Evolutionary conservation across 2,329 filamentous ascomycete genomes (phyloP).

Genomic region (Colletotrichum falcatum): DNA sequence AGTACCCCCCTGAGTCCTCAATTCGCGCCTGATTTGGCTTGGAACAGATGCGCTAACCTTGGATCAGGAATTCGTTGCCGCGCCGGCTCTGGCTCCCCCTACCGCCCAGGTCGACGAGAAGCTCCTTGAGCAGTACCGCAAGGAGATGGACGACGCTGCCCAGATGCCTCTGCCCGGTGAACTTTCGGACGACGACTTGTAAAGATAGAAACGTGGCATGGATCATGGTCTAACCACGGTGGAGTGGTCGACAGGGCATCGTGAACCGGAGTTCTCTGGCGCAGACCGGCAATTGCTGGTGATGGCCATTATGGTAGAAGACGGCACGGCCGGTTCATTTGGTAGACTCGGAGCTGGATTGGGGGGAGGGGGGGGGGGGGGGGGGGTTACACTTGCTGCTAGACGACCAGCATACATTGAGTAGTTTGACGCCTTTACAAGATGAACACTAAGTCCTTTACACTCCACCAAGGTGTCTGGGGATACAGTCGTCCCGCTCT

Average conservation of each 20-base stretch:
- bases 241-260: constrained; percentile 24
- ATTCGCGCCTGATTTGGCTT: constrained; percentile 1
- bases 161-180: constrained; percentile 91
- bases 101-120: constrained; percentile 89
- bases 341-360: constrained; percentile 37
- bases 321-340: constrained; percentile 36
- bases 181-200: constrained; percentile 81
- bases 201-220: constrained; percentile 48
- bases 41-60: constrained; percentile 45
- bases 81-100: constrained; percentile 92
- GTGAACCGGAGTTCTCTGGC: constrained; percentile 36
- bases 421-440: constrained; percentile 41
- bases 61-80: constrained; percentile 91
- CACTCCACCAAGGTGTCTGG: constrained; percentile 26
- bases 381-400: constrained; percentile 37
- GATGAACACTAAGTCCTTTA: constrained; percentile 38
- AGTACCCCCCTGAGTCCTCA: constrained; percentile 50
- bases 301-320: constrained; percentile 36
- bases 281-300: constrained; percentile 30
- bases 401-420: constrained; percentile 40
- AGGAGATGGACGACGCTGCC: constrained; percentile 88
- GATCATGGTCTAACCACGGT: constrained; percentile 24
- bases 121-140: constrained; percentile 83
- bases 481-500: constrained; percentile 8
- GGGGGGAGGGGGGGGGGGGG: not conserved